These are phyloP conservation scores for Cercospora berteroae DNA, from an alignment of 2,329 filamentous ascomycete genomes.

Conservation along the genomic window DNA sequence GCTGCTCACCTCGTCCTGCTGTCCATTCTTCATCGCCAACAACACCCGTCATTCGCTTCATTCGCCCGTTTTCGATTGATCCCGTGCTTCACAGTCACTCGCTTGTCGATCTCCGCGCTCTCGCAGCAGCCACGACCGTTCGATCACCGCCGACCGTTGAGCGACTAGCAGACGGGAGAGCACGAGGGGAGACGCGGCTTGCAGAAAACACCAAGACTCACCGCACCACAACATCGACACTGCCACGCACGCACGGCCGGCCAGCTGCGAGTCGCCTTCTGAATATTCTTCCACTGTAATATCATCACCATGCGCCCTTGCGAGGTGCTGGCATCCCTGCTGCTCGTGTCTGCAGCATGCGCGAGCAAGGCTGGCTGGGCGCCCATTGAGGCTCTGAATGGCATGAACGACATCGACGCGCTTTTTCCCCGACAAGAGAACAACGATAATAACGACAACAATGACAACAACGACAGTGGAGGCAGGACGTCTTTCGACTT, in stretches of 20 bases:
- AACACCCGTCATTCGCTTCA: not conserved
- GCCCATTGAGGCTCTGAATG: conserved; percentile 28
- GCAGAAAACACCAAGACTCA: conserved; percentile 14
- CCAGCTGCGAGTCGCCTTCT: not conserved
- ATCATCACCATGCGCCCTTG: conserved; percentile 37
- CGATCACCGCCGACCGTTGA: conserved; percentile 16
- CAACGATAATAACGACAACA: not conserved
- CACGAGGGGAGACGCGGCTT: conserved; percentile 24
- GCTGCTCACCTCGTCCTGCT: not conserved
- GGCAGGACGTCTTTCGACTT: conserved; percentile 26
- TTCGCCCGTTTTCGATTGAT: not conserved
- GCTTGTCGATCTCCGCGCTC: not conserved
- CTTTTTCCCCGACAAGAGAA: conserved; percentile 31
- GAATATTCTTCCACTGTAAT: conserved; percentile 1
- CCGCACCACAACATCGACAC: conserved; percentile 4
- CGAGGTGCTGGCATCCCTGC: conserved; percentile 33
- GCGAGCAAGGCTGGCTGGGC: conserved; percentile 32
- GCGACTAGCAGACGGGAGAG: conserved; percentile 9
- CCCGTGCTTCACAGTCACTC: conserved; percentile 10
- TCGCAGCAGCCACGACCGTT: conserved; percentile 1
- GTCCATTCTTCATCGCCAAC: not conserved
- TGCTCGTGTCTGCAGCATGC: conserved; percentile 35
- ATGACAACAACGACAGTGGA: not conserved
- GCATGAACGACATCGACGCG: conserved; percentile 28
- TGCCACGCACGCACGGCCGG: conserved; percentile 12